Evolutionary conservation across 2,329 filamentous ascomycete genomes (phyloP).

Genomic region (Colletotrichum euphorbiae): DNA sequence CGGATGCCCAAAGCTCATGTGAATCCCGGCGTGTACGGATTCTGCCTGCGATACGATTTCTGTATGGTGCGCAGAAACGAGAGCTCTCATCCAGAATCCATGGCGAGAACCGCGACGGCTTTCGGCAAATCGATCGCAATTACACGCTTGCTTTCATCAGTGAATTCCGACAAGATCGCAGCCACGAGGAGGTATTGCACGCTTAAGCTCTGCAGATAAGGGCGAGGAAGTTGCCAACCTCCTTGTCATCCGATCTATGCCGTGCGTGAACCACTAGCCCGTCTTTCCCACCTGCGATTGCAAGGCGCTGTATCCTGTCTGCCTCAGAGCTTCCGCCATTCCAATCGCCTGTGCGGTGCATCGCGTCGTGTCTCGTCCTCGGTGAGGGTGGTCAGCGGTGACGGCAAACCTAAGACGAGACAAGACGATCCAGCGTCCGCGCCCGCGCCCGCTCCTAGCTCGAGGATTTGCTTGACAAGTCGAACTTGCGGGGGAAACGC

Average conservation of each 20-base stretch:
- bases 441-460: slow-evolving; percentile 26
- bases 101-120: slow-evolving; percentile 23
- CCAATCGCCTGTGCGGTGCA: slow-evolving; percentile 7
- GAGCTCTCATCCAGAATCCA: slow-evolving; percentile 21
- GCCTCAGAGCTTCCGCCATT: neutral
- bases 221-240: neutral
- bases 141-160: neutral
- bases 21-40: neutral
- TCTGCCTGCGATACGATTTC: slow-evolving; percentile 9
- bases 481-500: slow-evolving; percentile 40
- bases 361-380: slow-evolving; percentile 8
- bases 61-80: neutral
- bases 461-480: slow-evolving; percentile 35
- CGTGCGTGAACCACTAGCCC: neutral
- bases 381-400: slow-evolving; percentile 4
- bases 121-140: slow-evolving; percentile 26
- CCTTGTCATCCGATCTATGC: neutral
- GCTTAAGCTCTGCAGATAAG: neutral
- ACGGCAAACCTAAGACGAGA: slow-evolving; percentile 23
- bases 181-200: neutral
- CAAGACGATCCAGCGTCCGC: slow-evolving; percentile 21
- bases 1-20: neutral
- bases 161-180: slow-evolving; percentile 13
- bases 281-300: neutral
- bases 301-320: neutral